Percentiles rank a stretch among this genome's conserved stretches.
Conservation (phyloP, 768 basidiomycete species). For the Cytidiella melzeri region DNA sequence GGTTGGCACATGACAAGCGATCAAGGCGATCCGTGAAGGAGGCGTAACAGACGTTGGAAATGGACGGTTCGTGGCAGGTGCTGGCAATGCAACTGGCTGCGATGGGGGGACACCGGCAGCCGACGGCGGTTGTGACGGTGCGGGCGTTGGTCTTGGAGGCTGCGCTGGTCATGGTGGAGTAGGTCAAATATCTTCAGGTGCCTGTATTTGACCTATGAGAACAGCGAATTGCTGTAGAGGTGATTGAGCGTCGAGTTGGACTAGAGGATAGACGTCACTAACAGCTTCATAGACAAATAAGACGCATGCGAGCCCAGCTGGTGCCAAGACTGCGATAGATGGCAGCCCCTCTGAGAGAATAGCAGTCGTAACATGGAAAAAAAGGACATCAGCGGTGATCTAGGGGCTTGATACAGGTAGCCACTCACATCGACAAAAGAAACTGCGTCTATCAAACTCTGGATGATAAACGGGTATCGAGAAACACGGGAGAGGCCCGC, state of each 20-base stretch:
- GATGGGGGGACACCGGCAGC: no score
- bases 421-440: slow-evolving; percentile 67
- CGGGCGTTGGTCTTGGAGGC: slow-evolving; percentile 15
- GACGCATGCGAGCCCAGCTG: slow-evolving; percentile 77
- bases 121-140: slow-evolving; percentile 12
- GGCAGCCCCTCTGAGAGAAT: slow-evolving; percentile 79
- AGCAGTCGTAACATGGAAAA: slow-evolving; percentile 85
- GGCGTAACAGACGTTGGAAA: slow-evolving; percentile 11
- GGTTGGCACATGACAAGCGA: slow-evolving; percentile 48
- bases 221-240: slow-evolving; percentile 76
- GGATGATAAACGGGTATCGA: slow-evolving; percentile 75
- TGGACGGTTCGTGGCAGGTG: no score
- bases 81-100: no score
- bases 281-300: slow-evolving; percentile 82
- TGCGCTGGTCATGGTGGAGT: slow-evolving; percentile 19
- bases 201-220: slow-evolving; percentile 77
- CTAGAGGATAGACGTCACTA: slow-evolving; percentile 22
- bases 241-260: no score
- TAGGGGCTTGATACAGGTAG: no score
- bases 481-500: slow-evolving; percentile 75
- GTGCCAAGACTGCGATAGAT: slow-evolving; percentile 75
- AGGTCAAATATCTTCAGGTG: slow-evolving; percentile 52
- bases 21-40: slow-evolving; percentile 26
- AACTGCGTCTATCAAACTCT: slow-evolving; percentile 74
- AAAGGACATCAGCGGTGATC: no score